Evolutionary conservation across 2,329 filamentous ascomycete genomes (phyloP).

Genomic region (Grosmannia clavigera): DNA sequence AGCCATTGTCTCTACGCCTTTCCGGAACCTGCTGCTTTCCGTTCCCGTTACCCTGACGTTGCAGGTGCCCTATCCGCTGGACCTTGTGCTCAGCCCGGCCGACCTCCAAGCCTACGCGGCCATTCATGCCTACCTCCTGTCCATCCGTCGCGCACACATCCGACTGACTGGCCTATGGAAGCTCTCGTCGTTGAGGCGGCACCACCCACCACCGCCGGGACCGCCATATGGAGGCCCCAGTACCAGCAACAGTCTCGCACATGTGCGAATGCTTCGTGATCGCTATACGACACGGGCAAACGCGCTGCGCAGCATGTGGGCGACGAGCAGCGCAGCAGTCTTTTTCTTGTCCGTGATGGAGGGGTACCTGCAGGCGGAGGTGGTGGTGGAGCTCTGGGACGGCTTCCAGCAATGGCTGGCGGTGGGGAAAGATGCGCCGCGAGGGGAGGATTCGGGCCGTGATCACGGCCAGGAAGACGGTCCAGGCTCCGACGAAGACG

Average conservation of each 20-base stretch:
- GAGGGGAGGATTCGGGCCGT: conserved; percentile 3
- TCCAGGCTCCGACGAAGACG: conserved; percentile 15
- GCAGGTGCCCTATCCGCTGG: conserved; percentile 64
- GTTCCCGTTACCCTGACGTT: conserved; percentile 59
- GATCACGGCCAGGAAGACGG: background rate
- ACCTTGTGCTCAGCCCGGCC: conserved; percentile 68
- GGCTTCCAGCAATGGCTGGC: conserved; percentile 67
- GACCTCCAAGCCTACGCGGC: conserved; percentile 71
- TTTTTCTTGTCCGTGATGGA: conserved; percentile 85
- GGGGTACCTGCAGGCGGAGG: conserved; percentile 79
- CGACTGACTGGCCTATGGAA: conserved; percentile 81
- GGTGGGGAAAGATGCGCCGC: conserved; percentile 24
- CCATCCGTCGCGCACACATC: conserved; percentile 74
- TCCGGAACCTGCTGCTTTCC: conserved; percentile 73
- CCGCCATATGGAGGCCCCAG: conserved; percentile 50
- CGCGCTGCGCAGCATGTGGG: conserved; percentile 76
- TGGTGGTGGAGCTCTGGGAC: conserved; percentile 70
- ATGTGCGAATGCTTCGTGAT: conserved; percentile 46
- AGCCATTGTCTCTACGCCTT: conserved; percentile 35
- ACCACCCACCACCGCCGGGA: conserved; percentile 59
- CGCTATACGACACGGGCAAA: conserved; percentile 50
- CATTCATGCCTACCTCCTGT: conserved; percentile 80
- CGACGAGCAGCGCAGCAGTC: conserved; percentile 71
- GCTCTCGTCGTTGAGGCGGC: conserved; percentile 62
- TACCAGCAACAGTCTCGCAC: conserved; percentile 1